Percentiles rank a stretch among this genome's conserved stretches.
phyloP scores from a whole-genome alignment of 2,329 filamentous ascomycete genomes.

The Chaetomiaceae sp. region DNA sequence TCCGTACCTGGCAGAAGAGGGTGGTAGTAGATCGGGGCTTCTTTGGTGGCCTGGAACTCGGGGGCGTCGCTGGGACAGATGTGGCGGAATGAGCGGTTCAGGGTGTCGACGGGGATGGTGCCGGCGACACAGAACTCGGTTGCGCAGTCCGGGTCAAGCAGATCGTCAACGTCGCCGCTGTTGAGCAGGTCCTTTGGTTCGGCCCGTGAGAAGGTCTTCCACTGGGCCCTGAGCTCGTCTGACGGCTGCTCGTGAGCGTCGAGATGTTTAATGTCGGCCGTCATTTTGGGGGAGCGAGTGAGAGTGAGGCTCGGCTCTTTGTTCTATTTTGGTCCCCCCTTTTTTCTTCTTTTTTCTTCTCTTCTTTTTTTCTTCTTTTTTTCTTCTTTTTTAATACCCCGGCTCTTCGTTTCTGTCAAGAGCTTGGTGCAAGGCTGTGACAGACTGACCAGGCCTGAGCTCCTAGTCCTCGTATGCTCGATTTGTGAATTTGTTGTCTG shows the following conservation, averaged over 20 bases:
- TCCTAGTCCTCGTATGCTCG: too few relatives aligned
- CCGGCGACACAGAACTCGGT: conserved; percentile 43
- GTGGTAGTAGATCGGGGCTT: conserved; percentile 56
- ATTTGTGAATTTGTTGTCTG: too few relatives aligned
- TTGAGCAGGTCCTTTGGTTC: conserved; percentile 46
- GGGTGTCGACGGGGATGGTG: conserved; percentile 38
- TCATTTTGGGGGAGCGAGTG: conserved; percentile 33
- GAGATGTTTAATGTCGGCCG: conserved; percentile 45
- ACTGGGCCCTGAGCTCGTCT: conserved; percentile 61
- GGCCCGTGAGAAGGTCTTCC: conserved; percentile 68
- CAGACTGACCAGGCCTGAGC: too few relatives aligned
- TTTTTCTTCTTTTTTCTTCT: too few relatives aligned
- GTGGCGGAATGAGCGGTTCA: conserved; percentile 41
- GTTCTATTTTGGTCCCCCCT: too few relatives aligned
- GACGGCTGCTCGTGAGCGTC: conserved; percentile 78
- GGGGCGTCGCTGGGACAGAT: conserved; percentile 34
- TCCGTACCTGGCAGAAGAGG: conserved; percentile 62
- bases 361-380: too few relatives aligned
- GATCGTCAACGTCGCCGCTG: conserved; percentile 54
- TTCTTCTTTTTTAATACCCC: too few relatives aligned
- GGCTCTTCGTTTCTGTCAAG: too few relatives aligned
- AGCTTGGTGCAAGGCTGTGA: too few relatives aligned
- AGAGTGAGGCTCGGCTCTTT: too few relatives aligned
- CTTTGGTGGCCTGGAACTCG: conserved; percentile 33
- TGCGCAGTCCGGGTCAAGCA: conserved; percentile 34